phyloP scores from a whole-genome alignment of 768 basidiomycete species.

The Hortiboletus campestris region DNA sequence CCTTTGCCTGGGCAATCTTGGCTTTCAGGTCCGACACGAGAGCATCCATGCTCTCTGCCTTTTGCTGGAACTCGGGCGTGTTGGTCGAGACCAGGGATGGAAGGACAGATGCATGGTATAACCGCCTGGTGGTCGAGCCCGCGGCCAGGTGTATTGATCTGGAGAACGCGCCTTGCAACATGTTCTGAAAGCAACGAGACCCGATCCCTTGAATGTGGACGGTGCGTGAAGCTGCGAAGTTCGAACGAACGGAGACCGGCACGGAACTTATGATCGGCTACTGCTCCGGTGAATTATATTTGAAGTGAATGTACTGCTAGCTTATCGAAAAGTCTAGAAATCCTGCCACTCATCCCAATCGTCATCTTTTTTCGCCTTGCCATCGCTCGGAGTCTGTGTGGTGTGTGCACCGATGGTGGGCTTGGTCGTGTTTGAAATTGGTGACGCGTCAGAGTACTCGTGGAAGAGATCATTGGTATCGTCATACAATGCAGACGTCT shows the following conservation, averaged over 20 bases:
- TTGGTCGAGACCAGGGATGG: constrained; percentile 68
- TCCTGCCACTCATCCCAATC: constrained; percentile 84
- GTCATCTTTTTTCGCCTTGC: constrained; percentile 39
- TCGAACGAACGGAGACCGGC: background rate
- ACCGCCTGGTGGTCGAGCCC: constrained; percentile 22
- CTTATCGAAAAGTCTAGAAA: constrained; percentile 44
- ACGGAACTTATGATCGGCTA: constrained; percentile 26
- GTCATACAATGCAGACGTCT: constrained; percentile 64
- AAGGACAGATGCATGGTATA: constrained; percentile 71
- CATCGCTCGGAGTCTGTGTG: constrained; percentile 6
- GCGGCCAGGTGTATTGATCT: constrained; percentile 8
- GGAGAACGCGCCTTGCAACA: constrained; percentile 19
- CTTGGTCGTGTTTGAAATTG: constrained; percentile 14
- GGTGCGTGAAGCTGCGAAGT: background rate
- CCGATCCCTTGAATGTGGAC: no score
- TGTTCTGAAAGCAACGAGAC: constrained; percentile 4
- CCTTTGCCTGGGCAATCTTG: constrained; percentile 56
- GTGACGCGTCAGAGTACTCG: constrained; percentile 28
- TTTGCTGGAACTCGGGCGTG: constrained; percentile 69
- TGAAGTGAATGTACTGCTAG: background rate
- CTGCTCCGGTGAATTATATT: constrained; percentile 3
- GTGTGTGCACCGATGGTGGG: constrained; percentile 2
- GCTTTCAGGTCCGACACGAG: constrained; percentile 63
- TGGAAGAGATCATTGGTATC: constrained; percentile 61
- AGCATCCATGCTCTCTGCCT: constrained; percentile 65